A percentile compares a stretch with the other conserved stretches of the same genome.
These are phyloP conservation scores for Grosmannia serpens DNA, from an alignment of 2,329 filamentous ascomycete genomes.

Conservation along the genomic window DNA sequence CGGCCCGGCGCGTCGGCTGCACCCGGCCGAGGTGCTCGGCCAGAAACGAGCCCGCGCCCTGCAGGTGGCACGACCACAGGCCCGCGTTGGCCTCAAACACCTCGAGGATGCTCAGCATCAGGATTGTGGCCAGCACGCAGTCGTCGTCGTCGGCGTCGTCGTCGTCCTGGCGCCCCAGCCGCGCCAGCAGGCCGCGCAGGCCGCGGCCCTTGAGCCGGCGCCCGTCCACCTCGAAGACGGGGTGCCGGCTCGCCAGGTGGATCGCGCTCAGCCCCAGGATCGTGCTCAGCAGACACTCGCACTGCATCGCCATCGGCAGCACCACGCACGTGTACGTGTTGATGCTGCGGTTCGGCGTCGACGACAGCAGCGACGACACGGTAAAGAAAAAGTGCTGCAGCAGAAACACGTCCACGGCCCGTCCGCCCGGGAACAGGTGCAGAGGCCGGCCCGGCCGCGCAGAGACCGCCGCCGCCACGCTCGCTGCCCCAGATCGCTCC, in stretches of 20 bases:
- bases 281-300: slow-evolving; percentile 33
- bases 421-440: background rate
- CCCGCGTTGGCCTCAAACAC: background rate
- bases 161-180: background rate
- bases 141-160: background rate
- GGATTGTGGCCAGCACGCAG: background rate
- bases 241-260: slow-evolving; percentile 25
- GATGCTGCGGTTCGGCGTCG: slow-evolving; percentile 1
- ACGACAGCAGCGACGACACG: slow-evolving; percentile 1
- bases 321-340: slow-evolving; percentile 27
- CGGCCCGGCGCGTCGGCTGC: too few species aligned
- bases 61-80: background rate
- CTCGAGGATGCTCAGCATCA: background rate
- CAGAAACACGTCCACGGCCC: background rate
- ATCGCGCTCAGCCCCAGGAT: slow-evolving; percentile 43
- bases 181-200: background rate
- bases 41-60: background rate
- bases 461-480: too few species aligned
- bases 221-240: background rate
- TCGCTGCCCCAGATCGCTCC: too few species aligned
- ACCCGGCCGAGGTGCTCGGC: too few species aligned
- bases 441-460: background rate
- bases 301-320: slow-evolving; percentile 1
- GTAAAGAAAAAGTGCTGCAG: slow-evolving; percentile 7
- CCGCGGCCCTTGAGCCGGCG: background rate